A percentile compares a stretch with the other conserved stretches of the same genome.
Evolutionary conservation across 1,284 basidiomycete genomes (phyloP).

Genomic region (Caloboletus inedulis): DNA sequence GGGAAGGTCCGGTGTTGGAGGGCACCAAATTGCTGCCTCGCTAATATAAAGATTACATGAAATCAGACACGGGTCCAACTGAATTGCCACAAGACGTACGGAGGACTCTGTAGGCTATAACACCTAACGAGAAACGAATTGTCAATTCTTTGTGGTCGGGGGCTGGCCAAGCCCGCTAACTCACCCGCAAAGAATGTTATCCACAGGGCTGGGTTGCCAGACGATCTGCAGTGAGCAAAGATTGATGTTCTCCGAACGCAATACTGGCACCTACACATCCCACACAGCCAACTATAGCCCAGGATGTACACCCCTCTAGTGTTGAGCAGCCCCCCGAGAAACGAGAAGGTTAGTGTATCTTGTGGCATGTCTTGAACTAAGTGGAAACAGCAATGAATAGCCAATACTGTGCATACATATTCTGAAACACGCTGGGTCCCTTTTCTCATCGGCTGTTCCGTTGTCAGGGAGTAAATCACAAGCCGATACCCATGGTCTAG

Average conservation of each 20-base stretch:
- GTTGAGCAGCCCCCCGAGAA: background rate
- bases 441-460: background rate
- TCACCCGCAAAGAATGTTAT: slow-evolving; percentile 56
- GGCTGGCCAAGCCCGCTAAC: background rate
- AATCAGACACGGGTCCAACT: background rate
- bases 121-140: slow-evolving; percentile 36
- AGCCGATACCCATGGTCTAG: background rate
- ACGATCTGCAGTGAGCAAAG: background rate
- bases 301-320: slow-evolving; percentile 31
- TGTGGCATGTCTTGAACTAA: slow-evolving; percentile 3
- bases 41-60: background rate
- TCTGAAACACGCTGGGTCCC: background rate
- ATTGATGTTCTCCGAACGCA: background rate
- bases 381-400: background rate
- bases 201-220: slow-evolving; percentile 54
- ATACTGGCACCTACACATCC: slow-evolving; percentile 59
- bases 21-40: slow-evolving; percentile 62
- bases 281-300: slow-evolving; percentile 60
- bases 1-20: slow-evolving; percentile 77
- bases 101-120: slow-evolving; percentile 56
- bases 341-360: background rate
- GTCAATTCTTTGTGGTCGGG: background rate
- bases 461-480: background rate
- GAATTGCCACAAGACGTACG: slow-evolving; percentile 34
- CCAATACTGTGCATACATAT: too few species aligned